Evolutionary conservation across 1,284 basidiomycete genomes (phyloP).

Genomic region (Paramarasmius palmivorus): DNA sequence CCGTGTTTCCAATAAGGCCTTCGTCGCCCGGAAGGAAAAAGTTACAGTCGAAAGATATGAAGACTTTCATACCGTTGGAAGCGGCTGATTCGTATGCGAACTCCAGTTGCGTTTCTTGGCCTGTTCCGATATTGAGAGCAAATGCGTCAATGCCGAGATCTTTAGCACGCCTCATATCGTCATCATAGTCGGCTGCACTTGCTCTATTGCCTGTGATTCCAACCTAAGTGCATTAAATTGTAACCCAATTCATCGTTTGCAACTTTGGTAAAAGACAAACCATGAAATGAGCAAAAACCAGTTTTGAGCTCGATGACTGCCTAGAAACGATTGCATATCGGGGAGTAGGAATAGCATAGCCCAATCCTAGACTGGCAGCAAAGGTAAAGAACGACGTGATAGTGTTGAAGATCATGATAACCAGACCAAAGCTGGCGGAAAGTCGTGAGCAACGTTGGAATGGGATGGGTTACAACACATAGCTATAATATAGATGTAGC

Average conservation of each 20-base stretch:
- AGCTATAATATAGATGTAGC: too few species aligned
- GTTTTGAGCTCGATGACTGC: constrained; percentile 3
- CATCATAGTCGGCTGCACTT: constrained; percentile 23
- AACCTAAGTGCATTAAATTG: constrained; percentile 11
- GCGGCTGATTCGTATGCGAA: constrained; percentile 31
- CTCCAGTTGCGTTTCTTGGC: constrained; percentile 26
- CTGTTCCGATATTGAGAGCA: constrained; percentile 23
- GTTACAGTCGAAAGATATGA: constrained; percentile 33
- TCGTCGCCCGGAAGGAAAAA: constrained; percentile 22
- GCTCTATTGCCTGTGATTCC: constrained; percentile 19
- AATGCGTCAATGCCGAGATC: constrained; percentile 29
- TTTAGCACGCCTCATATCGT: constrained; percentile 30
- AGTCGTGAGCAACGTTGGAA: too few species aligned
- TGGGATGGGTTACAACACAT: too few species aligned
- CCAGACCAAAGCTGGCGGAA: too few species aligned
- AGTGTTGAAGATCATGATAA: too few species aligned
- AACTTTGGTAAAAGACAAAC: constrained; percentile 5
- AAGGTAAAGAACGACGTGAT: too few species aligned
- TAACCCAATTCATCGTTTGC: neutral
- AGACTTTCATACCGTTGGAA: constrained; percentile 30
- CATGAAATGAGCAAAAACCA: constrained; percentile 23
- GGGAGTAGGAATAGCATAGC: neutral
- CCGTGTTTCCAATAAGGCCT: constrained; percentile 16
- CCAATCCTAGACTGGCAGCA: too few species aligned
- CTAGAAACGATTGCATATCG: neutral